These are phyloP conservation scores for Zygnema cylindricum DNA, from an alignment of 139 green algal genomes.

Conservation along the genomic window DNA sequence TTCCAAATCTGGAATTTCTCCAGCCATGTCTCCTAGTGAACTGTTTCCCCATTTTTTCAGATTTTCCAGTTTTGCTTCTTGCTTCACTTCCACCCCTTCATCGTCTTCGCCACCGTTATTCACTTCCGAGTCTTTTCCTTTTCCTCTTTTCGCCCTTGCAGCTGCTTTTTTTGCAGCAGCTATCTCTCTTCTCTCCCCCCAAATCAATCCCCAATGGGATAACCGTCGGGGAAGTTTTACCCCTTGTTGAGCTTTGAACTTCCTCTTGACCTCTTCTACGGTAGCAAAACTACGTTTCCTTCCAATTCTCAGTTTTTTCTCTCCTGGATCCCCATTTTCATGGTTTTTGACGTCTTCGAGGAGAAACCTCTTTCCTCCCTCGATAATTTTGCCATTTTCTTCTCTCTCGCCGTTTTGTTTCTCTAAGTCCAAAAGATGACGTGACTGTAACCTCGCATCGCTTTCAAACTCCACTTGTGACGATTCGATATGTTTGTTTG, in stretches of 20 bases:
- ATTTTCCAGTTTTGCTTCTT: background rate
- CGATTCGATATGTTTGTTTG: too few relatives aligned
- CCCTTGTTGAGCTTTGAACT: background rate
- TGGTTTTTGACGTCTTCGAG: too few relatives aligned
- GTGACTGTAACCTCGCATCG: too few relatives aligned
- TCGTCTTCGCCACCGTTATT: background rate
- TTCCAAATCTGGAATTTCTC: background rate
- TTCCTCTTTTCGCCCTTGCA: background rate
- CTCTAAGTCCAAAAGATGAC: too few relatives aligned
- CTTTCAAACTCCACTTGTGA: too few relatives aligned
- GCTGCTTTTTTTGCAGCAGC: background rate
- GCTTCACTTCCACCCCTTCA: background rate
- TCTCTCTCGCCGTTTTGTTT: too few relatives aligned
- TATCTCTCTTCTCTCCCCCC: background rate
- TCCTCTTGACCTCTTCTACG: background rate
- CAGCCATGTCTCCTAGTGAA: background rate
- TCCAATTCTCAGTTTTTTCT: background rate
- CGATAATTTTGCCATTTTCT: too few relatives aligned
- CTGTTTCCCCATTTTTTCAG: background rate
- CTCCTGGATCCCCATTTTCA: too few relatives aligned
- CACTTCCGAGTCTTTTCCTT: background rate
- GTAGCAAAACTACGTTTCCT: background rate
- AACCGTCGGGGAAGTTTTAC: background rate
- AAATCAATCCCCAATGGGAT: background rate
- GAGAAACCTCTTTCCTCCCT: too few relatives aligned